Evolutionary conservation across 1,284 basidiomycete species (phyloP).

Genomic region (Flammula alnicola): DNA sequence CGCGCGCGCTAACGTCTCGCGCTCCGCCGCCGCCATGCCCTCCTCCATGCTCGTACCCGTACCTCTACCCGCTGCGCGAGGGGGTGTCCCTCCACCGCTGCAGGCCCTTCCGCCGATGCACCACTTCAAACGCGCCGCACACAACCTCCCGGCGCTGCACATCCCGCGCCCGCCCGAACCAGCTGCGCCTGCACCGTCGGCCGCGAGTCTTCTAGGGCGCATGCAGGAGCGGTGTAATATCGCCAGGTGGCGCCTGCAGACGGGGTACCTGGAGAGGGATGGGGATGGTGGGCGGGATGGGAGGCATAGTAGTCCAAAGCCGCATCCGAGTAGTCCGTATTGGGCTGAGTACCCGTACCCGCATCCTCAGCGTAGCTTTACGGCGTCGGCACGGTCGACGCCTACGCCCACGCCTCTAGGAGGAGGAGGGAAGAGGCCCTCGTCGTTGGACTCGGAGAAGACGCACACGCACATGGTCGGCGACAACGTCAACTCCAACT

Average conservation of each 20-base stretch:
- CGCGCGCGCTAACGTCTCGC: background rate
- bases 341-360: too few species aligned
- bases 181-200: conserved; percentile 7
- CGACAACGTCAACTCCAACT: background rate
- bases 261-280: conserved; percentile 25
- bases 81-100: too few species aligned
- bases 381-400: too few species aligned
- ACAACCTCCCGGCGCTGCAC: too few species aligned
- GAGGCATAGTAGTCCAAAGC: conserved; percentile 4
- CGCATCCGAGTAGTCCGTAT: conserved; percentile 25
- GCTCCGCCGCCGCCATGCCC: background rate
- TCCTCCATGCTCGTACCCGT: background rate
- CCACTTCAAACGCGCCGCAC: background rate
- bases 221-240: conserved; percentile 45
- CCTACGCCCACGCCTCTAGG: background rate
- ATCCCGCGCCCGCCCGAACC: conserved; percentile 19
- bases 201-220: conserved; percentile 36
- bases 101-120: background rate
- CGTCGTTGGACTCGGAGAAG: conserved; percentile 9
- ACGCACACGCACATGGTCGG: conserved; percentile 2
- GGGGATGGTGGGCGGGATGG: background rate
- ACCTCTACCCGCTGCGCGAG: too few species aligned
- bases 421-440: background rate
- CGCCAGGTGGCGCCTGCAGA: conserved; percentile 36
- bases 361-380: too few species aligned